phyloP scores from a whole-genome alignment of 148 eudicot genomes.

The Rhododendron simsii region DNA sequence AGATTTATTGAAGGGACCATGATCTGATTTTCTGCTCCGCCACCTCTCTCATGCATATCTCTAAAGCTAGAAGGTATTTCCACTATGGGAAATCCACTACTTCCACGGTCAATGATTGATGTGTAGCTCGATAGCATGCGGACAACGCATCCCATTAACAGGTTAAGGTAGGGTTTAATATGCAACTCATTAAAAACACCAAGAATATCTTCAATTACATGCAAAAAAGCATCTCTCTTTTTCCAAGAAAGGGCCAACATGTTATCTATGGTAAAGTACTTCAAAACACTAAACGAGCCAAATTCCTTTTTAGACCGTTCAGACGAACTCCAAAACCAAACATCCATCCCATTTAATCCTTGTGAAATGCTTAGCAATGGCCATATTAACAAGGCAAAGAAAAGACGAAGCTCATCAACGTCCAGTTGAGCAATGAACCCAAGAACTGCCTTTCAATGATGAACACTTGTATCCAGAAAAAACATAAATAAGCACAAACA shows the following conservation, averaged over 20 bases:
- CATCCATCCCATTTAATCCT: conserved; percentile 18
- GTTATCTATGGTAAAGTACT: conserved; percentile 47
- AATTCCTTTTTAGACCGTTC: conserved; percentile 22
- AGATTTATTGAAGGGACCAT: conserved; percentile 11
- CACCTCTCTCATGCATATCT: conserved; percentile 23
- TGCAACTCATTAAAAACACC: conserved; percentile 64
- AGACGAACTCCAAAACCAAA: conserved; percentile 31
- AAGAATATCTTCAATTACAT: conserved; percentile 79
- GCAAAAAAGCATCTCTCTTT: conserved; percentile 68
- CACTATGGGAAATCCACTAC: conserved; percentile 10
- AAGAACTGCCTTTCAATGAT: conserved; percentile 71
- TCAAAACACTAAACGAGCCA: conserved; percentile 33
- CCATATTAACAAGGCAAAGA: conserved; percentile 60
- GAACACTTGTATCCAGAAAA: conserved; percentile 65
- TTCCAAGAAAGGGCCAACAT: conserved; percentile 61
- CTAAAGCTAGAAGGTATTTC: conserved; percentile 18
- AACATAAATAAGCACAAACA: conserved; percentile 1
- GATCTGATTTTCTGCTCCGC: conserved; percentile 25
- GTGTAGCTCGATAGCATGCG: conserved; percentile 68
- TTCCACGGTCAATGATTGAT: conserved; percentile 27
- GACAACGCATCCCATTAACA: conserved; percentile 68
- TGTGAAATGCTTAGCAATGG: conserved; percentile 41
- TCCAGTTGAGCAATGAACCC: conserved; percentile 74
- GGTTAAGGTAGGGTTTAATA: conserved; percentile 59
- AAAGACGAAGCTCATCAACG: conserved; percentile 71